Base-by-base conservation (phyloP, 129 eudicot genomes). In the Tanacetum coccineum region DNA sequence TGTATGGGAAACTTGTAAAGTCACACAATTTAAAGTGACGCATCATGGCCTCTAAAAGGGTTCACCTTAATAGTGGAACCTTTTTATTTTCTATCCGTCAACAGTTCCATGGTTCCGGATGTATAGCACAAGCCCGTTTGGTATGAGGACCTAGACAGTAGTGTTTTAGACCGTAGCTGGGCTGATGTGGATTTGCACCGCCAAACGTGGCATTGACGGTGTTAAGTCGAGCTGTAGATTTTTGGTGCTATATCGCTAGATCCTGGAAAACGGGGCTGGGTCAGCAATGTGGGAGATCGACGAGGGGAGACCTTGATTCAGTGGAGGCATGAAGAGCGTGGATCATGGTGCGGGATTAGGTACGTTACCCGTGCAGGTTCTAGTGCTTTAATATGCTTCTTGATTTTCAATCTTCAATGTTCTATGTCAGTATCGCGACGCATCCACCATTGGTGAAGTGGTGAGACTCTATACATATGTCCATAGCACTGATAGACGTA, bases 271-370 rank as follows among this genome's bases (percentile, higher is more conserved):
- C n/a, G n/a, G n/a, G n/a, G n/a, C n/a, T n/a, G n/a, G n/a, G n/a
- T n/a, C n/a, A n/a, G n/a, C n/a, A n/a, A n/a, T n/a, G n/a, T n/a
- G n/a, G n/a, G n/a, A n/a, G n/a, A n/a, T n/a, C n/a, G n/a, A n/a
- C n/a, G n/a, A 77, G 76, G 6, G 76, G 76, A 7, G 81, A 70
- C 7, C 39, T 65, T 77, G 81, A 64, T 77, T 76, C 4, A 76
- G 81, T 48, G 81, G 81, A 6, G 81, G 81, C 81, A 77, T 77
- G n/a, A 77, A 70, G 12, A 77, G 81, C 55, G 81, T n/a, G 70
- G 1, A 77, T 77, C 81, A 77, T 77, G 81, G 68, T 77, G n/a
- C n/a, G n/a, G n/a, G n/a, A n/a, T n/a, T n/a, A n/a, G n/a, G 81
- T 77, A 62, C 76, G 4, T 77, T 77, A 63, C 81, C 55, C 76